Evolutionary conservation across 257 asterid species (phyloP).

Genomic region (Solanum medicagineum): DNA sequence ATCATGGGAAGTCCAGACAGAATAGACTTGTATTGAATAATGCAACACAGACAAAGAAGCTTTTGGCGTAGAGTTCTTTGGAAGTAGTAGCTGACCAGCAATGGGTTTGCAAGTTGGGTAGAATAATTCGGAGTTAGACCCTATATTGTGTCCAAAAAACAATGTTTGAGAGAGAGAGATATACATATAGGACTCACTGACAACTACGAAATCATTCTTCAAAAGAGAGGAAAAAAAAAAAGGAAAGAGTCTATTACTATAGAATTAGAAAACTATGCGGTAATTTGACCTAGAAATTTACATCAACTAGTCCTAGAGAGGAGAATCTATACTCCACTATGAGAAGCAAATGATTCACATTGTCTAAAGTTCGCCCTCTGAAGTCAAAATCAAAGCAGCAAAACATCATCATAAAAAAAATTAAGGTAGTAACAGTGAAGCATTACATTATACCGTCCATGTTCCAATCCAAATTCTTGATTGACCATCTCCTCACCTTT

Average conservation of each 20-base stretch:
- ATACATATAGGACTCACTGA: not conserved
- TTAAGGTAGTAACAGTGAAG: constrained; percentile 6
- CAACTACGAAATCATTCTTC: not conserved
- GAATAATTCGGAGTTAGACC: not conserved
- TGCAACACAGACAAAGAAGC: not conserved
- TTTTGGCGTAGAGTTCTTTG: not conserved
- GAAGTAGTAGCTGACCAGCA: not conserved
- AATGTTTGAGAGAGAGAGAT: not conserved
- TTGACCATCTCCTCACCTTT: constrained; percentile 15
- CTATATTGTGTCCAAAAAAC: not conserved
- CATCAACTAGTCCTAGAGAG: not conserved
- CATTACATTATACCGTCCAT: constrained; percentile 81
- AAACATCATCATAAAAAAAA: not conserved
- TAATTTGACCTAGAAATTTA: not conserved
- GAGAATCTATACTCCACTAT: too few relatives aligned
- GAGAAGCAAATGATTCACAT: too few relatives aligned
- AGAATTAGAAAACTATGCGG: not conserved
- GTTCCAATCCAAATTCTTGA: constrained; percentile 26
- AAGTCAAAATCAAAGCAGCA: not conserved
- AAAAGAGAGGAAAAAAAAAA: too few relatives aligned
- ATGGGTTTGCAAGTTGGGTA: not conserved
- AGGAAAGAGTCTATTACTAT: not conserved
- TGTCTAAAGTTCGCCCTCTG: not conserved
- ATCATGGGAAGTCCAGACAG: too few relatives aligned
- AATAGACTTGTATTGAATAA: too few relatives aligned